Evolutionary conservation across 805 yeast species (phyloP), one percentile per base, ranked within the genome.

Genomic region (Saturnispora hagleri): DNA sequence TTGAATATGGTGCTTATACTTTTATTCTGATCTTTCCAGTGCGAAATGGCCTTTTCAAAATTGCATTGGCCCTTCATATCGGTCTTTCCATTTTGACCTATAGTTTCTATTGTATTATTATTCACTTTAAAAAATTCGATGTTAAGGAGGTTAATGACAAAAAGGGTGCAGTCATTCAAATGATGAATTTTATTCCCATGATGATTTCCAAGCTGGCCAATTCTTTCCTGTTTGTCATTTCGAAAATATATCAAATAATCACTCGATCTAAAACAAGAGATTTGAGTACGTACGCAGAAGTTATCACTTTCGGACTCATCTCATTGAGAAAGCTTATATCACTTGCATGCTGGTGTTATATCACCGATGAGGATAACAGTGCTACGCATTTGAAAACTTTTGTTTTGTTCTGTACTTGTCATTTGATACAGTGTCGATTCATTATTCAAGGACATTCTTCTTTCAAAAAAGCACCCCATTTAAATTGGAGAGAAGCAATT

Each of bases 331-430:
- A 66, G 45, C 27, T 60, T 1, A 18, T 62, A 8, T 60, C 66
- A 1, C 55, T 67, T n/a, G 46, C 58, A 9, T 57, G 61, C 43
- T 63, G 64, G 62, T 56, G 60, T 9, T 65, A 60, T 51, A 58
- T 66, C 2, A 58, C 69, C 0, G 51, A 55, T 7, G 60, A 59
- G 9, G 70, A 66, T 48, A 60, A 65, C 40, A 55, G 58, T 34
- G 57, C 66, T 2, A 41, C 58, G 3, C 68, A 62, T 50, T 50
- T 52, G n/a, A 64, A 63, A 45, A 62, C 65, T 1, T 59, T 65
- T 42, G 24, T 63, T n/a, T 53, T 55, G 13, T 63, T 58, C 43
- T 54, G 62, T 44, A 27, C 59, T 15, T 52, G 62, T 28, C 62
- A 53, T 45, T 47, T 59, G 43, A 53, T 65, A 20, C 69, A 65